Percentiles rank a stretch among this genome's conserved stretches.
These are phyloP conservation scores for Glebionis coronaria DNA, from an alignment of 129 eudicot genomes.

Conservation along the genomic window DNA sequence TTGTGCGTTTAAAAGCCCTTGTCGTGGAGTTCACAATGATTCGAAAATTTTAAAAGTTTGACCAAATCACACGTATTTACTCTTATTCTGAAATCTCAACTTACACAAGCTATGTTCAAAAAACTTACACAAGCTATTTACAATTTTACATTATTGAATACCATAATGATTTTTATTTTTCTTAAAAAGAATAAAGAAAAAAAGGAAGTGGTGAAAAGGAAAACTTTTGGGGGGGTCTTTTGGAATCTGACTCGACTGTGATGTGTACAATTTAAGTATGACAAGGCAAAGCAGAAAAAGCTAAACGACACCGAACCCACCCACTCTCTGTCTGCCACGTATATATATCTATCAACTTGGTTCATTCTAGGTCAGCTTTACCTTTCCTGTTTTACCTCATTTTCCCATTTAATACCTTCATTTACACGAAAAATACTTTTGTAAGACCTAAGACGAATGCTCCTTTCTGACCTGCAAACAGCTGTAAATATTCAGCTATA, in stretches of 20 bases:
- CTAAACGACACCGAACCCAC: conserved; percentile 21
- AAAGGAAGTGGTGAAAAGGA: not conserved
- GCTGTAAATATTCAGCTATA: no score
- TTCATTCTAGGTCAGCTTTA: conserved; percentile 25
- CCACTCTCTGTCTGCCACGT: conserved; percentile 34
- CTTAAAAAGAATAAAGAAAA: not conserved
- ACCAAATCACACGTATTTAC: no score
- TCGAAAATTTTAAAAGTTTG: no score
- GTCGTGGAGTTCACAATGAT: no score
- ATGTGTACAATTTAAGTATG: conserved; percentile 33
- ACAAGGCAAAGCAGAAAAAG: conserved; percentile 26
- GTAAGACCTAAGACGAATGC: not conserved
- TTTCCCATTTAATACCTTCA: not conserved
- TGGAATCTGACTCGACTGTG: conserved; percentile 46
- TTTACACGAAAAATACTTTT: not conserved
- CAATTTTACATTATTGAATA: no score
- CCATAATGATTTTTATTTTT: not conserved
- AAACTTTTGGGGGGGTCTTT: conserved; percentile 13
- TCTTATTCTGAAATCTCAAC: no score
- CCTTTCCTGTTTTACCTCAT: conserved; percentile 16
- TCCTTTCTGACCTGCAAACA: not conserved
- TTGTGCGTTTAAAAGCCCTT: no score
- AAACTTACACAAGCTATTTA: no score
- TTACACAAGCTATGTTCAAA: no score
- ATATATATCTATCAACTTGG: conserved; percentile 15